These are phyloP conservation scores for Penicillium waksmanii DNA, from an alignment of 495 filamentous ascomycete genomes.

Conservation along the genomic window DNA sequence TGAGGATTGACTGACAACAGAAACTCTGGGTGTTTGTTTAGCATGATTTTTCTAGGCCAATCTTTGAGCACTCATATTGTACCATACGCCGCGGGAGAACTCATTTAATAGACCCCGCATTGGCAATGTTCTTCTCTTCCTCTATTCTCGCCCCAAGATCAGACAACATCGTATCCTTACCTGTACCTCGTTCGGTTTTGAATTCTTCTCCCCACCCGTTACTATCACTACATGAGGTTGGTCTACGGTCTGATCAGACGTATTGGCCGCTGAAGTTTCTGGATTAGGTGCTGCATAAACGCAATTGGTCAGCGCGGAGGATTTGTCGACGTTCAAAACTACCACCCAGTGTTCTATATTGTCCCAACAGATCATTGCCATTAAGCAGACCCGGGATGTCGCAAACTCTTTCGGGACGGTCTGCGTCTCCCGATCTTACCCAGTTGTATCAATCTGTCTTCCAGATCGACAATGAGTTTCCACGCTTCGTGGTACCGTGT, in stretches of 20 bases:
- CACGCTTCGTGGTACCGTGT: slow-evolving; percentile 33
- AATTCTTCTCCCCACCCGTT: slow-evolving; percentile 4
- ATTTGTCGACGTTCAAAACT: slow-evolving; percentile 14
- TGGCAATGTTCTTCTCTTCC: background rate
- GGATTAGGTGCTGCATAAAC: slow-evolving; percentile 22
- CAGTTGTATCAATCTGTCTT: slow-evolving; percentile 41
- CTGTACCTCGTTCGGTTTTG: background rate
- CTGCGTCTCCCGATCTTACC: slow-evolving; percentile 12
- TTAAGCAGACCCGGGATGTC: slow-evolving; percentile 15
- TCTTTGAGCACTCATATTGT: too few relatives aligned
- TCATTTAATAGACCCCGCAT: slow-evolving; percentile 6
- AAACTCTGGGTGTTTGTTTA: too few relatives aligned
- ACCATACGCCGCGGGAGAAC: too few relatives aligned
- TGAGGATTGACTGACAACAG: too few relatives aligned
- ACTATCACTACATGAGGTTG: slow-evolving; percentile 19
- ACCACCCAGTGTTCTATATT: slow-evolving; percentile 7
- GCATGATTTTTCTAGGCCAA: too few relatives aligned
- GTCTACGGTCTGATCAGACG: slow-evolving; percentile 15
- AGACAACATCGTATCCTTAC: background rate
- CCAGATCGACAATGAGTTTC: slow-evolving; percentile 34
- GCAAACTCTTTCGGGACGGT: slow-evolving; percentile 1
- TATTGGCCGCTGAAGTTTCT: slow-evolving; percentile 9
- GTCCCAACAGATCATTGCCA: background rate
- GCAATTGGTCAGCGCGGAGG: slow-evolving; percentile 21
- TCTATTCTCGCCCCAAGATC: background rate